These are phyloP conservation scores for Botryotinia calthae DNA, from an alignment of 2,329 filamentous ascomycete genomes.

Conservation along the genomic window DNA sequence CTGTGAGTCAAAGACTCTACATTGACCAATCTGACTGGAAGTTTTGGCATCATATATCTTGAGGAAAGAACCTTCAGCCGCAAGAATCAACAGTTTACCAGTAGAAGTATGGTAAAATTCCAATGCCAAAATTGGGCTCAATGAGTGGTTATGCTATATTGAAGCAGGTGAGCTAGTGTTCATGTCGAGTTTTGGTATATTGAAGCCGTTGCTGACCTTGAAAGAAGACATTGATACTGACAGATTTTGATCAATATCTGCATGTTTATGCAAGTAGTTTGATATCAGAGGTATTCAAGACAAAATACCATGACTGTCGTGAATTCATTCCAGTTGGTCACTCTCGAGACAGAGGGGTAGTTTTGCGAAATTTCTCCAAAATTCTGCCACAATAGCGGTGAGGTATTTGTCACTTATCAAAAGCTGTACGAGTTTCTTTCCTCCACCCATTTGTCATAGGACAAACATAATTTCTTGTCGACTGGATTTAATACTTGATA, in stretches of 20 bases:
- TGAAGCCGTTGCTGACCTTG: conserved; percentile 14
- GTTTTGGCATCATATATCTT: conserved; percentile 47
- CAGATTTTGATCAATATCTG: neutral
- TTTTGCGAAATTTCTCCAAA: neutral
- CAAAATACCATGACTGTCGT: neutral
- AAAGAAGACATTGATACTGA: conserved; percentile 17
- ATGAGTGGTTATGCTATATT: conserved; percentile 36
- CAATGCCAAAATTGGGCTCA: conserved; percentile 57
- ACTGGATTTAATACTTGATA: neutral
- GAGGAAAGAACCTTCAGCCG: conserved; percentile 59
- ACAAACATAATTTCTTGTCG: neutral
- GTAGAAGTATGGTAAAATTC: conserved; percentile 46
- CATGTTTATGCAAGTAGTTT: neutral
- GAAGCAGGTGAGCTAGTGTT: conserved; percentile 7
- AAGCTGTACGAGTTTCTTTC: neutral
- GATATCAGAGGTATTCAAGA: neutral
- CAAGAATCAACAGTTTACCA: conserved; percentile 48
- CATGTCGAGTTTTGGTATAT: neutral
- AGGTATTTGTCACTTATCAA: neutral
- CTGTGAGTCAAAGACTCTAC: conserved; percentile 63
- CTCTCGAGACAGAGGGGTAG: neutral
- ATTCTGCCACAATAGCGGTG: neutral
- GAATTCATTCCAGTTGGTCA: neutral
- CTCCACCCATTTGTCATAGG: neutral
- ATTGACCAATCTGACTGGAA: conserved; percentile 42